Evolutionary conservation across 140 eudicot genomes (phyloP), one percentile per base, ranked within the genome.

Genomic region (Flaveria floridana): DNA sequence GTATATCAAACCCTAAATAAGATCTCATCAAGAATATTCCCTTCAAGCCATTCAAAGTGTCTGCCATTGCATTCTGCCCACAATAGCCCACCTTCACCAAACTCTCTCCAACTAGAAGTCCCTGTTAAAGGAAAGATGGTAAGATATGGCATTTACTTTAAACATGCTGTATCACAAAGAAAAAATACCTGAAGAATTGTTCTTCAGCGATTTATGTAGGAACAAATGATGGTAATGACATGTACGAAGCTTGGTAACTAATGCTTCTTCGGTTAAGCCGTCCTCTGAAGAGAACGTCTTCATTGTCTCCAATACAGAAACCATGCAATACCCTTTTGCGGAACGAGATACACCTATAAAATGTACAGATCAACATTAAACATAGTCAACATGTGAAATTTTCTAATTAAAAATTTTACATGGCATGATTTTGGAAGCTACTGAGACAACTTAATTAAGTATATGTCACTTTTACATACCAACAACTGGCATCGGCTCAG

Each of bases 401-500:
- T 25, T 25, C 16, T 23, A 23, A 51, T 15, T 4, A 34, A 46
- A 23, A 8, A 4, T 20, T 62, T n/a, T 21, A 58, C 39, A 14
- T 50, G 15, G 23, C 55, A 15, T 18, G 23, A 0, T 25, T 44
- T 20, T 42, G 73, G 7, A 51, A 71, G 25, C 67, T 70, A 62
- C 41, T 44, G 28, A 13, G 68, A 51, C 8, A 65, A 64, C 7
- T 39, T n/a, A 68, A 30, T 58, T 15, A 68, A 47, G 48, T 16
- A 25, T 50, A 78, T 30, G 52, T 15, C 46, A 46, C 4, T 41
- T 72, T 57, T 30, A 56, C 80, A 65, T 91, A 95, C 99, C 99
- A 79, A 91, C 86, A 63, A 94, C 97, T 26, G 97, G 97, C 99
- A 91, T 95, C 65, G 99, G 96, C 37, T 95, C 99, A 37, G 99